Base-by-base conservation (phyloP, 306 rosid genomes). In the Pterocarpus macrocarpus region DNA sequence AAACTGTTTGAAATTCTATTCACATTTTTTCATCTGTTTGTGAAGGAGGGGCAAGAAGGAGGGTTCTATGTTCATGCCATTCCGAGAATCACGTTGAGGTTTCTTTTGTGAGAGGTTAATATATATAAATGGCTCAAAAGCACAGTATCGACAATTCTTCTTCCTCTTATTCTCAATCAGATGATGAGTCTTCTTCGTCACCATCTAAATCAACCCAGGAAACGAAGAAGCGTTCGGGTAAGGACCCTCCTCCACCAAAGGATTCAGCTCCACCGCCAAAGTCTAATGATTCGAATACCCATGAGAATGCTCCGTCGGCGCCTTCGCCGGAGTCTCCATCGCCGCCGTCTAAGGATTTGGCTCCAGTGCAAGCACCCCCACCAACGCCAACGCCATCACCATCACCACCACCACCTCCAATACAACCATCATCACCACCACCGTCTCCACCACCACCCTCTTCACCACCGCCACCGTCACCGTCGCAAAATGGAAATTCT, bases 351-450 rank as follows among this genome's bases (percentile, higher is more conserved):
- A 8, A 36, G 35, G 8, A 7, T 47, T 9, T 1, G 4, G 2
- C 33, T 55, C 55, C 64, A n/a, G 4, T 32, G 44, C 47, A 35
- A 4, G 45, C 73, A 10, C 16, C 53, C 16, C 4, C 81, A 28
- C 7, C 84, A 35, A 35, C 80, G 4, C 68, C 92, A 7, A 9
- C 13, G 13, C 85, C 85, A 2, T 68, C 83, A 0, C 4, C 71
- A 0, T 15, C 66, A 5, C 13, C 81, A 4, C 62, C 75, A 1
- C 28, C 66, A 3, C 33, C 83, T 0, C 52, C 80, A 0, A 12
- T 85, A 0, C 38, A 61, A 0, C 64, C 82, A 0, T 73, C 85
- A 0, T 0, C 81, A 0, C 58, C 85, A 0, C 11, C 86, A 1
- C 43, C 84, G 0, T 5, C 43, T 30, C 16, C 81, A 0, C 28